These are phyloP conservation scores for Fraxinus xanthoxyloides DNA, from an alignment of 305 asterid species.

Conservation along the genomic window DNA sequence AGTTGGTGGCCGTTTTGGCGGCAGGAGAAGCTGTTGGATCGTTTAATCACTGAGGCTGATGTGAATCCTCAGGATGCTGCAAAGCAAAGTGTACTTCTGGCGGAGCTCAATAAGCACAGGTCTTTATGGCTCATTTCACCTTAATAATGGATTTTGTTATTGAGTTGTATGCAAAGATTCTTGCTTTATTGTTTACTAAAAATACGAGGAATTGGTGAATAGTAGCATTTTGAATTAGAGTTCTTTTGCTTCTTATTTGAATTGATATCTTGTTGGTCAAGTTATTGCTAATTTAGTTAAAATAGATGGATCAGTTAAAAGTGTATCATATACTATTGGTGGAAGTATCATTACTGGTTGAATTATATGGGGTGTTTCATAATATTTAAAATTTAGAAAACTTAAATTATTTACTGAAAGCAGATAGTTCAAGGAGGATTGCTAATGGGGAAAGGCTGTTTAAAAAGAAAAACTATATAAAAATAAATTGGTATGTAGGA, in stretches of 20 bases:
- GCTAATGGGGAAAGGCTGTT: neutral
- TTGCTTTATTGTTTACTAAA: constrained; percentile 10
- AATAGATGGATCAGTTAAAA: neutral
- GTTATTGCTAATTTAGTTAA: neutral
- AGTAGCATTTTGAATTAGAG: neutral
- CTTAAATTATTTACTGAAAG: neutral
- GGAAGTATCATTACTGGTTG: neutral
- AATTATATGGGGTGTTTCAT: constrained; percentile 9
- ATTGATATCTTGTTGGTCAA: constrained; percentile 7
- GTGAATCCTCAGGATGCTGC: constrained; percentile 74
- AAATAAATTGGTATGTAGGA: neutral
- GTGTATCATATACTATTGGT: neutral
- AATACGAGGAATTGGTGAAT: neutral
- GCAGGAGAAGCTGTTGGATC: constrained; percentile 74
- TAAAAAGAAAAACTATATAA: neutral
- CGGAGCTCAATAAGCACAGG: constrained; percentile 91
- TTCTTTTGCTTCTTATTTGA: constrained; percentile 7
- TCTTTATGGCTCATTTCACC: constrained; percentile 17
- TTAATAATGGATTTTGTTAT: neutral
- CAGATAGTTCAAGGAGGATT: neutral
- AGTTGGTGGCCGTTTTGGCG: constrained; percentile 88
- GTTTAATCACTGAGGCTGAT: constrained; percentile 77
- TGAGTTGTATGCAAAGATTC: neutral
- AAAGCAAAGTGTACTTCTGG: constrained; percentile 70
- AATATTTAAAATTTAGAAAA: constrained; percentile 5